Conservation (phyloP, 352 stramenopile genomes). For the Globisporangium sylvaticum region DNA sequence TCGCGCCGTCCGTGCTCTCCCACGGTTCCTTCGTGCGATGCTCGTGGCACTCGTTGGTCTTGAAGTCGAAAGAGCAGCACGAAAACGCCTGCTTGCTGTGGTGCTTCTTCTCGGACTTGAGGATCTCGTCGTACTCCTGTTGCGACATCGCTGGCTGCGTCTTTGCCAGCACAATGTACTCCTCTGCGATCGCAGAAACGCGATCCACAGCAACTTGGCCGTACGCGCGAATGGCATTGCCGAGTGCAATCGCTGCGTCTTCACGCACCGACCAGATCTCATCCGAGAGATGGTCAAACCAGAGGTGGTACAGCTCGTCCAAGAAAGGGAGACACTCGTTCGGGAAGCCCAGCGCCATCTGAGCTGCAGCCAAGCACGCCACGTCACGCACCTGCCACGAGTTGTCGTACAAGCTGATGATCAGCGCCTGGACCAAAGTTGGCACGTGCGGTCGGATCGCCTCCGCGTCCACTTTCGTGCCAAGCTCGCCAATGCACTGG, state of each 20-base stretch:
- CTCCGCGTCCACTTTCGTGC: constrained; percentile 78
- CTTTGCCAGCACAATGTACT: constrained; percentile 85
- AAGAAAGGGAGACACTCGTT: constrained; percentile 88
- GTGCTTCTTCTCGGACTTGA: constrained; percentile 90
- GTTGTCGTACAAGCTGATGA: constrained; percentile 96
- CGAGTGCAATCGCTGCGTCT: constrained; percentile 93
- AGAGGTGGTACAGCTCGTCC: constrained; percentile 83
- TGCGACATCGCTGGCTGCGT: constrained; percentile 90
- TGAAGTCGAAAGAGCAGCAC: constrained; percentile 94
- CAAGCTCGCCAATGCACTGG: constrained; percentile 94
- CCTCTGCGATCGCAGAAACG: constrained; percentile 59
- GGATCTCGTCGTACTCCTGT: constrained; percentile 89
- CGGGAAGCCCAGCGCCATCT: constrained; percentile 80
- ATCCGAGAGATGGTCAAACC: constrained; percentile 95
- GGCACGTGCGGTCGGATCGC: constrained; percentile 70
- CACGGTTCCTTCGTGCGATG: constrained; percentile 89
- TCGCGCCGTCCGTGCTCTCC: constrained; percentile 94
- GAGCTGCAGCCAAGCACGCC: constrained; percentile 87
- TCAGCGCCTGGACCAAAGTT: constrained; percentile 76
- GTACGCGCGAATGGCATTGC: constrained; percentile 92
- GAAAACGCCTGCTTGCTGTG: constrained; percentile 92
- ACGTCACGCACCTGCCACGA: constrained; percentile 95
- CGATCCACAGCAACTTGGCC: constrained; percentile 73
- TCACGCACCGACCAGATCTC: constrained; percentile 97
- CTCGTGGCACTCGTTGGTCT: constrained; percentile 85